phyloP scores from a whole-genome alignment of 2,329 filamentous ascomycete genomes.

The Fusarium humuli region DNA sequence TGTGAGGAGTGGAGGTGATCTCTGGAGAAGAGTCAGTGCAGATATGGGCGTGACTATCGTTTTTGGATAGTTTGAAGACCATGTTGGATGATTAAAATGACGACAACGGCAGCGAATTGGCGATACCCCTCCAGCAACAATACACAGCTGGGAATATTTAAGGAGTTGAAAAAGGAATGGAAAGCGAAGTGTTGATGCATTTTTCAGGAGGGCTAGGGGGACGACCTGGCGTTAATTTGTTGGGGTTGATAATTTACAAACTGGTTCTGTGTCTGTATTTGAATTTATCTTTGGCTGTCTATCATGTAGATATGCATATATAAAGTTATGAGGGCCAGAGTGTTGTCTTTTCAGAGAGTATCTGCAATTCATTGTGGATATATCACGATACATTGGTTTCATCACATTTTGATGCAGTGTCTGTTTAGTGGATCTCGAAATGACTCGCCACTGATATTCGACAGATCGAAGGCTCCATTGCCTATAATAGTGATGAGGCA shows the following conservation, averaged over 20 bases:
- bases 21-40: slow-evolving; percentile 68
- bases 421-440: slow-evolving; percentile 32
- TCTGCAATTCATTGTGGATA: not conserved
- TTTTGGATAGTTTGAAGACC: slow-evolving; percentile 56
- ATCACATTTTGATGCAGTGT: slow-evolving; percentile 3
- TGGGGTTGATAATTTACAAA: slow-evolving; percentile 16
- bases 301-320: not conserved
- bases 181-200: slow-evolving; percentile 24
- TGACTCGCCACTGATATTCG: slow-evolving; percentile 30
- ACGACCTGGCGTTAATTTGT: slow-evolving; percentile 31
- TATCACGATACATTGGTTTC: not conserved
- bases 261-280: slow-evolving; percentile 5
- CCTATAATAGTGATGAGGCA: slow-evolving; percentile 12
- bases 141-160: slow-evolving; percentile 30
- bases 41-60: slow-evolving; percentile 70
- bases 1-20: slow-evolving; percentile 50
- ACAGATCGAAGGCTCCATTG: slow-evolving; percentile 4
- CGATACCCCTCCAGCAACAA: slow-evolving; percentile 43
- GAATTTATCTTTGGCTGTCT: not conserved
- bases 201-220: slow-evolving; percentile 17
- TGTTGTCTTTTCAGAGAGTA: not conserved
- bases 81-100: slow-evolving; percentile 16
- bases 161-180: slow-evolving; percentile 42
- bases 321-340: not conserved
- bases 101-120: slow-evolving; percentile 23